A percentile compares a stretch with the other conserved stretches of the same genome.
Evolutionary conservation across 2,329 filamentous ascomycete genomes (phyloP).

Genomic region (Dothideomycetes sp.): DNA sequence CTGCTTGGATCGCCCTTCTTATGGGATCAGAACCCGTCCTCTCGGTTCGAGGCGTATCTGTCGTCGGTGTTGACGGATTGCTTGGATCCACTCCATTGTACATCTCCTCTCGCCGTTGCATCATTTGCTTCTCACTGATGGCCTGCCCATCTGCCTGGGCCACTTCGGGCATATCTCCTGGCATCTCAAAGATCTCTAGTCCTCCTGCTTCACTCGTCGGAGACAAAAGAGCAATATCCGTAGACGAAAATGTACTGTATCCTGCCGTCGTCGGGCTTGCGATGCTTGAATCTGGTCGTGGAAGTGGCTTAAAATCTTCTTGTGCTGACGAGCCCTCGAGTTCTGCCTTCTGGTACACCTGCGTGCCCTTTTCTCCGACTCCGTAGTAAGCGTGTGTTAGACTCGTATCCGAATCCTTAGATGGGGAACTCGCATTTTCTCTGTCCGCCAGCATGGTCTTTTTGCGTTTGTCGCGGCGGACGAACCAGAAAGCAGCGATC

Average conservation of each 20-base stretch:
- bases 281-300: conserved; percentile 13
- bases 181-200: conserved; percentile 41
- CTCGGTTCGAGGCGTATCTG: background rate
- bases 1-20: conserved; percentile 4
- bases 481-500: conserved; percentile 25
- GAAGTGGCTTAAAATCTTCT: conserved; percentile 12
- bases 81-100: conserved; percentile 36
- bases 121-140: conserved; percentile 40
- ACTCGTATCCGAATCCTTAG: no score
- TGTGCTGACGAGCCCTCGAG: conserved; percentile 25
- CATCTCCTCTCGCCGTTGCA: conserved; percentile 35
- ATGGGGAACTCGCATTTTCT: conserved; percentile 13
- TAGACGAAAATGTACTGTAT: conserved; percentile 14
- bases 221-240: conserved; percentile 6
- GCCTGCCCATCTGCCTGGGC: conserved; percentile 41
- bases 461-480: conserved; percentile 17
- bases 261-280: background rate
- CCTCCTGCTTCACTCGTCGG: conserved; percentile 26
- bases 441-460: background rate
- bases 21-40: background rate
- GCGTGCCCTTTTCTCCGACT: conserved; percentile 4
- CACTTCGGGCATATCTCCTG: conserved; percentile 46
- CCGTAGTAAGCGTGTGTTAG: no score
- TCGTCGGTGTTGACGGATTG: conserved; percentile 1
- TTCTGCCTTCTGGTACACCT: conserved; percentile 39